Conservation (phyloP, 2,329 filamentous ascomycete genomes). For the Arachnomyces sp. region DNA sequence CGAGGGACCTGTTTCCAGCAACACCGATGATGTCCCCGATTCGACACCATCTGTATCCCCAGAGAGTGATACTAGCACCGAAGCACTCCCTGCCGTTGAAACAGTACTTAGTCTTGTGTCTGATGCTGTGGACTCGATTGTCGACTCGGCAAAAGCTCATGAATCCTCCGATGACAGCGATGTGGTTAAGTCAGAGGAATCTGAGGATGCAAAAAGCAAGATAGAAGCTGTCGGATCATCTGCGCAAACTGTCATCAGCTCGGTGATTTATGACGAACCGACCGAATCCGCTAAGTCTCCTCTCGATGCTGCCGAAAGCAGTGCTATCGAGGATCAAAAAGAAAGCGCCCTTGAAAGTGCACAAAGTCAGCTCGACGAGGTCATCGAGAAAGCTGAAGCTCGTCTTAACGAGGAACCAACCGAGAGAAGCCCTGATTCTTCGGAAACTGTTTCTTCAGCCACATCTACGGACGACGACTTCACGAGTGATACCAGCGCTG, state of each 20-base stretch:
- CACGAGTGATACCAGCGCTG: too few species aligned
- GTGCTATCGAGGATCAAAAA: too few species aligned
- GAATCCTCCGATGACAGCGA: constrained; percentile 49
- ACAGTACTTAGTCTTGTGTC: constrained; percentile 51
- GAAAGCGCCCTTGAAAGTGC: too few species aligned
- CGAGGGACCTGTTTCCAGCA: constrained; percentile 45
- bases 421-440: too few species aligned
- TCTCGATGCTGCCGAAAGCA: too few species aligned
- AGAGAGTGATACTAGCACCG: constrained; percentile 39
- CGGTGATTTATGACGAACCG: constrained; percentile 46
- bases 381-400: too few species aligned
- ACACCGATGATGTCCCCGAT: constrained; percentile 41
- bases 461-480: too few species aligned
- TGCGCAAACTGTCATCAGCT: constrained; percentile 49
- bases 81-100: constrained; percentile 46
- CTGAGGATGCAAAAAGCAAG: constrained; percentile 47
- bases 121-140: constrained; percentile 50
- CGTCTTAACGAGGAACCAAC: too few species aligned
- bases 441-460: too few species aligned
- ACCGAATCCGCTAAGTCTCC: too few species aligned
- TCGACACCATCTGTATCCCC: constrained; percentile 32
- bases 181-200: constrained; percentile 48
- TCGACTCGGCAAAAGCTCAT: constrained; percentile 48
- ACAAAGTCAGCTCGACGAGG: too few species aligned
- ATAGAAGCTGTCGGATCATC: constrained; percentile 49